Conservation (phyloP, 352 stramenopile species). For the Globisporangium recalcitrans region DNA sequence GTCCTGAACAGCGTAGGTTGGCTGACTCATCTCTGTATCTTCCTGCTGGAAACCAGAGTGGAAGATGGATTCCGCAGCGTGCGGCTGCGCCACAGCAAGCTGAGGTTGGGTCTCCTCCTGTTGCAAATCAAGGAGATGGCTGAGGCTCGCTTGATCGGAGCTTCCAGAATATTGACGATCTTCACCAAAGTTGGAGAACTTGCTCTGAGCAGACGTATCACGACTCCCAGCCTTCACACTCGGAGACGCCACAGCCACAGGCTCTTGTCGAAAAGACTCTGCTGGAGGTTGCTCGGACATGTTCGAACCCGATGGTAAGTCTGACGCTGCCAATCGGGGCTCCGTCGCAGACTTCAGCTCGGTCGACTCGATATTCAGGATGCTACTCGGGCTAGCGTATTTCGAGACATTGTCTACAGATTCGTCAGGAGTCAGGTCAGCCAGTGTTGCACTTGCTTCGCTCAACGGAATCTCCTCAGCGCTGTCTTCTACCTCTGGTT, state of each 20-base stretch:
- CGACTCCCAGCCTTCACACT: slow-evolving; percentile 1
- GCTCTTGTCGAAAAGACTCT: slow-evolving; percentile 2
- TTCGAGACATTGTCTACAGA: slow-evolving; percentile 1
- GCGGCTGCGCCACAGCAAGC: background rate
- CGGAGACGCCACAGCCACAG: background rate
- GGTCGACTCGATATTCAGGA: slow-evolving; percentile 8
- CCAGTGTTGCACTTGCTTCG: slow-evolving; percentile 16
- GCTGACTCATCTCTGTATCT: slow-evolving; percentile 2
- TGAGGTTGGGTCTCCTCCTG: slow-evolving; percentile 7
- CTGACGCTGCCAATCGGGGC: too few relatives aligned
- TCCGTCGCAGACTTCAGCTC: background rate
- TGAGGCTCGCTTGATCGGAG: background rate
- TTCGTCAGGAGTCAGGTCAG: slow-evolving; percentile 14
- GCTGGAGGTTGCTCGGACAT: slow-evolving; percentile 1
- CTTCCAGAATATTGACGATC: slow-evolving; percentile 12
- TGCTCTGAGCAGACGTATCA: slow-evolving; percentile 9
- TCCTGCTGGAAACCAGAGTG: slow-evolving; percentile 9
- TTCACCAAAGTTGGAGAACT: slow-evolving; percentile 11
- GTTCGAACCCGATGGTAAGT: background rate
- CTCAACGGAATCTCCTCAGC: slow-evolving; percentile 15
- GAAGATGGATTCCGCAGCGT: slow-evolving; percentile 4
- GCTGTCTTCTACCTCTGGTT: background rate
- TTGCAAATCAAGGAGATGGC: slow-evolving; percentile 8
- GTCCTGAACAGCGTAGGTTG: slow-evolving; percentile 3
- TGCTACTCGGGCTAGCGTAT: slow-evolving; percentile 5